phyloP scores from a whole-genome alignment of 768 basidiomycete species.

The Dacryopinax spathularia region DNA sequence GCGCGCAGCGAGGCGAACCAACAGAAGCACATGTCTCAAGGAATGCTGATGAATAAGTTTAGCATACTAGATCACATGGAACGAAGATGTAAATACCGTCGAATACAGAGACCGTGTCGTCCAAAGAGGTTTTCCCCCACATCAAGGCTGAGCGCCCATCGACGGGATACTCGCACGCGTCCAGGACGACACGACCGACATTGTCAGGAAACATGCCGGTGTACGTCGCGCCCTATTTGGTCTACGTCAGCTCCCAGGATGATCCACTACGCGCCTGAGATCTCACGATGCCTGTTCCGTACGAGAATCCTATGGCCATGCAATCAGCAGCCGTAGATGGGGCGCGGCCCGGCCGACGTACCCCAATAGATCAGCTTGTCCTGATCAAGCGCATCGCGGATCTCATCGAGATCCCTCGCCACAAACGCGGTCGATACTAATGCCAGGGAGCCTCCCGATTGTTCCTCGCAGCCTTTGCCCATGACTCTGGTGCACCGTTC shows the following conservation, averaged over 20 bases:
- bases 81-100: slow-evolving; percentile 1
- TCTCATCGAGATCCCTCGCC: background rate
- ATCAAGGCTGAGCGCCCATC: slow-evolving; percentile 7
- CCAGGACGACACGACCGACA: slow-evolving; percentile 9
- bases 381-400: background rate
- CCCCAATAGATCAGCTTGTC: slow-evolving; percentile 4
- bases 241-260: background rate
- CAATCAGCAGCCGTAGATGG: background rate
- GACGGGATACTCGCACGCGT: slow-evolving; percentile 7
- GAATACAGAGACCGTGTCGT: slow-evolving; percentile 6
- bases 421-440: slow-evolving; percentile 10
- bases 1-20: background rate
- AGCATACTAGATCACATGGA: too few species aligned
- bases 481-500: background rate
- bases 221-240: slow-evolving; percentile 4
- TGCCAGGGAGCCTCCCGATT: background rate
- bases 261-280: background rate
- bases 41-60: background rate
- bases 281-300: slow-evolving; percentile 9
- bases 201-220: slow-evolving; percentile 11
- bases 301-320: slow-evolving; percentile 6
- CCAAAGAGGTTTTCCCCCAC: slow-evolving; percentile 8
- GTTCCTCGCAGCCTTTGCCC: slow-evolving; percentile 1
- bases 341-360: background rate
- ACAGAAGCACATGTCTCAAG: background rate